Base-by-base conservation (phyloP, 106 monocot genomes). In the Phalaenopsis aphrodite region DNA sequence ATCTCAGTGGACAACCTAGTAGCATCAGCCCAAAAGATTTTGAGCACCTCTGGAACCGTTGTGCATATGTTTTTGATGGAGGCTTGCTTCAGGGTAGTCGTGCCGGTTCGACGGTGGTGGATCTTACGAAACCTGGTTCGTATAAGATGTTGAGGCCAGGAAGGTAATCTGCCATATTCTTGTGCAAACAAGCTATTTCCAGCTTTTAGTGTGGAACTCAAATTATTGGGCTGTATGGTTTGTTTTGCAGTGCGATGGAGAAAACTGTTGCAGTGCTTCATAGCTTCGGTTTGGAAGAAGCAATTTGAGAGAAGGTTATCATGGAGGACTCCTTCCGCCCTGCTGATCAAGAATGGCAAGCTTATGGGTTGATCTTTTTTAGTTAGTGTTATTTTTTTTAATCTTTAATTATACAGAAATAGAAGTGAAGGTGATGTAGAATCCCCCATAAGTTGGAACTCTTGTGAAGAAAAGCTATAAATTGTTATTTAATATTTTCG, bases 81-180 rank as follows among this genome's bases (percentile, higher is more conserved):
- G 95, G 99, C n/a, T 56, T 87, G 81, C 88, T 99, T 80, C 91
- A 89, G 74, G 30, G 82, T 81, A 95, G 95, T 1, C 89, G 88
- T 81, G 93, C 99, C 77, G 99, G 95, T 23, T 99, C 99, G 66
- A 99, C 99, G 11, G 85, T 99, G 36, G 95, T 99, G 24, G 95
- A 95, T 84, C 84, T 99, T 55, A 86, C 81, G 30, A 79, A 66
- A 8, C 88, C 88, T 39, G 84, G 90, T 75, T 39, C 39, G 42
- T 96, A 79, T 78, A 94, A 92, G 83, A 88, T 96, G 79, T 21
- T 94, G 55, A 90, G 96, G 81, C 69, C 85, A 41, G 96, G 96
- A 87, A 96, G 96, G 96, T 96, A 73, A 23, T 49, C 39, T 38
- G 64, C 18, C 5, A 36, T 42, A 46, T 49, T 76, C 47, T 30